These are phyloP conservation scores for Cucurbitaria berberidis DNA, from an alignment of 2,329 filamentous ascomycete genomes.

Conservation along the genomic window DNA sequence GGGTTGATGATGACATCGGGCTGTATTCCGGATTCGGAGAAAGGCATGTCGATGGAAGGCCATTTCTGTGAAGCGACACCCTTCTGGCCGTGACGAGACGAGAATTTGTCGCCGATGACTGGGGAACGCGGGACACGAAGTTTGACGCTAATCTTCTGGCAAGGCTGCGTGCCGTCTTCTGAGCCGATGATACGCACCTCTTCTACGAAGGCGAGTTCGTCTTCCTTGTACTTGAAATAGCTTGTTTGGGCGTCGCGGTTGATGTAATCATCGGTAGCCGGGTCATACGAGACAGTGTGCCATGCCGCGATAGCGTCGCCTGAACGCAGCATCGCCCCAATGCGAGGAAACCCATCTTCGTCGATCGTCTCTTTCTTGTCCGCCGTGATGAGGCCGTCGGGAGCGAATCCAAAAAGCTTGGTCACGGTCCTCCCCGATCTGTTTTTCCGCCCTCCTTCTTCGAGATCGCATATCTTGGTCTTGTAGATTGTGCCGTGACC, in stretches of 20 bases:
- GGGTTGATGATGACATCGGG: slow-evolving; percentile 99
- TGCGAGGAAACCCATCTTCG: slow-evolving; percentile 81
- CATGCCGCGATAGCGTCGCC: slow-evolving; percentile 88
- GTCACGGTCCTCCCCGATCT: slow-evolving; percentile 71
- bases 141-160: slow-evolving; percentile 90
- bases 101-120: slow-evolving; percentile 98
- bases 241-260: slow-evolving; percentile 87
- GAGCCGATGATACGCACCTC: slow-evolving; percentile 90
- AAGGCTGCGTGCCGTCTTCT: slow-evolving; percentile 80
- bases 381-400: slow-evolving; percentile 73
- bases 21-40: slow-evolving; percentile 94
- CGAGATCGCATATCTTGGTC: slow-evolving; percentile 87
- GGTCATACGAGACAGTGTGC: slow-evolving; percentile 82
- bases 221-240: slow-evolving; percentile 93
- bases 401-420: slow-evolving; percentile 91
- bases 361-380: slow-evolving; percentile 77
- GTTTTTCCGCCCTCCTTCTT: slow-evolving; percentile 73
- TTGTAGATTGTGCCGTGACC: slow-evolving; percentile 98
- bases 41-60: slow-evolving; percentile 93
- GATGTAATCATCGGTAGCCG: slow-evolving; percentile 72
- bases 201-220: slow-evolving; percentile 86
- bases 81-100: slow-evolving; percentile 96
- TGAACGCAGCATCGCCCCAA: slow-evolving; percentile 78
- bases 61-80: slow-evolving; percentile 97
- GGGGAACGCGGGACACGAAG: slow-evolving; percentile 88